Evolutionary conservation across 306 rosid genomes (phyloP), one percentile per base, ranked within the genome.

Genomic region (Inga laurina): DNA sequence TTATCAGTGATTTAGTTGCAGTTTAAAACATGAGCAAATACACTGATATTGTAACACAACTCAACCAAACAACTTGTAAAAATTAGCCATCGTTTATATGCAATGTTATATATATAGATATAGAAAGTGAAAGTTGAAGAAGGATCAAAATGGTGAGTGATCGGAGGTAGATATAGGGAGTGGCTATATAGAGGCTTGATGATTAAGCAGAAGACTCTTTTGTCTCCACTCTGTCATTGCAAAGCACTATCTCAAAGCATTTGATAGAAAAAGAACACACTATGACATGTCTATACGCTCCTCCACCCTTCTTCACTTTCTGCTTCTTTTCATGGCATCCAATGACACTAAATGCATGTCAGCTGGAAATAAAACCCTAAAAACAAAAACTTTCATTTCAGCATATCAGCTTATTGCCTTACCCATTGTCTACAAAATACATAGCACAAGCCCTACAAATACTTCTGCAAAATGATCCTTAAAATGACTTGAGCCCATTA

Each of bases 121-220:
- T 30, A 21, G 21, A 49, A 74, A 43, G 73, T 34, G 45, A 8
- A 44, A 64, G 3, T 10, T 69, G 44, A 34, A 67, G 24, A 64
- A 67, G 32, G 71, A 83, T 61, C n/a, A 75, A 22, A 86, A 10
- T 72, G 74, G 22, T 22, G 62, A 78, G 48, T 83, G 85, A 74
- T 39, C 8, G 72, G 83, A 45, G 79, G 79, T 46, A 75, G 86
- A 10, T 70, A 52, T 45, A 45, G 2, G 66, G 75, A 67, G 87
- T 62, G 56, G 84, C 80, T 81, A 59, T 59, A 59, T 10, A 49
- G 79, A 62, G 83, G 70, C 62, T 90, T 87, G 85, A 92, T 91
- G 94, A 91, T 92, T 85, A 85, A 87, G 59, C 24, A 68, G 89
- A 87, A 22, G 92, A 91, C 92, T 83, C 91, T 85, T 93, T 93